Evolutionary conservation across 176 grass and related monocot genomes (phyloP).

Genomic region (Bromus sterilis): DNA sequence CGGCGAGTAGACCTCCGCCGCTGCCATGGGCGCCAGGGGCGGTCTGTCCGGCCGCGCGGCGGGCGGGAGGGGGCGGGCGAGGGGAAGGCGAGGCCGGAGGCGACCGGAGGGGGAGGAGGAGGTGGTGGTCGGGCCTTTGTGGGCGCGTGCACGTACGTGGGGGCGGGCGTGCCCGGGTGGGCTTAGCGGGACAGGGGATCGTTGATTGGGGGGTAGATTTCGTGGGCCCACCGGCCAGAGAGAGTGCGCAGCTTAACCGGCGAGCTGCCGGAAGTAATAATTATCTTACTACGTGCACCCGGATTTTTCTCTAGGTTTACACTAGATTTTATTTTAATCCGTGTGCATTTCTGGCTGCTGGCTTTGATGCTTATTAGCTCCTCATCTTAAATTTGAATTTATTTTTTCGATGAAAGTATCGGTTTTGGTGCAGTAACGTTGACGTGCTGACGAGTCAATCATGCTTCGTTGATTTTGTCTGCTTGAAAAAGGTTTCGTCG

Average conservation of each 20-base stretch:
- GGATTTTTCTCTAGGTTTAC: neutral
- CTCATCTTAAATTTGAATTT: neutral
- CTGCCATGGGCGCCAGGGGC: slow-evolving; percentile 34
- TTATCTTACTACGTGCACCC: slow-evolving; percentile 36
- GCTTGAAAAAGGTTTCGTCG: neutral
- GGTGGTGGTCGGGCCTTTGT: slow-evolving; percentile 22
- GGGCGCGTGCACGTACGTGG: neutral
- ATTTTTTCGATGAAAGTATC: neutral
- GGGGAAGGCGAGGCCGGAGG: neutral
- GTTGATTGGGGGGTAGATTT: slow-evolving; percentile 35
- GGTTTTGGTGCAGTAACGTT: neutral
- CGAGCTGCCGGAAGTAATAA: slow-evolving; percentile 5
- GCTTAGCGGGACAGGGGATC: slow-evolving; percentile 34
- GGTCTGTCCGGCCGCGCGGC: neutral
- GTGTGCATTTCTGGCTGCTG: neutral
- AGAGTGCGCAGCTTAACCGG: neutral
- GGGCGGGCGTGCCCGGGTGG: slow-evolving; percentile 10
- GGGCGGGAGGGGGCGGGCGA: neutral
- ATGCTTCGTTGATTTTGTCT: neutral
- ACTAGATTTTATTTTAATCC: neutral
- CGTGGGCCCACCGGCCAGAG: neutral
- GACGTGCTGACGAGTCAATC: neutral
- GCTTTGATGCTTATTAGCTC: neutral
- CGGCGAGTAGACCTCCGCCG: slow-evolving; percentile 51
- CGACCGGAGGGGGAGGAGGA: slow-evolving; percentile 24